Evolutionary conservation across 2,329 filamentous ascomycete species (phyloP), one percentile per base, ranked within the genome.

Genomic region (Pyricularia sp.): DNA sequence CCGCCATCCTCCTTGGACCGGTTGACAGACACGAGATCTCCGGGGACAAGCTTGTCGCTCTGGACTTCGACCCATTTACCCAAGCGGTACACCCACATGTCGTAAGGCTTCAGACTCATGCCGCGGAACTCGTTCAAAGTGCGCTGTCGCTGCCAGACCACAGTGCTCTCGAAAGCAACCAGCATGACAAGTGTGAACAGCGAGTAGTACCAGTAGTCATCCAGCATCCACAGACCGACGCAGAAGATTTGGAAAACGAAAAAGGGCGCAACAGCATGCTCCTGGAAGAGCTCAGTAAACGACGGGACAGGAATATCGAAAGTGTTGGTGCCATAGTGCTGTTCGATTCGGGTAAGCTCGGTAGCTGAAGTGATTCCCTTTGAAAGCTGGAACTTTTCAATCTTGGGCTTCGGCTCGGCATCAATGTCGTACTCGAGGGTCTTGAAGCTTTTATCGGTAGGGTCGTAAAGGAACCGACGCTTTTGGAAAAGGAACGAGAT

Each of bases 141-240:
- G 73, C 94, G 88, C 85, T 99, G 95, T 71, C 95, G 90, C 82
- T 99, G 95, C 96, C 95, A 99, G 20, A 99, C 96, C 55, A 99
- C 96, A 2, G 95, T 99, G 79, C 94, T 97, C 83, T 99, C 95
- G 74, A 99, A 99, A 70, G 88, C 90, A 73, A 99, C 93, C 69
- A 99, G 88, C 96, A 99, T 99, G 82, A 98, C 94, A 26, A 99
- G 89, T 0, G 96, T 99, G 80, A 99, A 99, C 25, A 99, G 87
- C 71, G 95, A 98, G 82, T 99, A 99, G 84, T 99, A 99, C 95
- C 96, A 99, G 82, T 98, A 99, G 81, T 99, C 96, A 77, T 99
- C 95, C 77, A 99, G 83, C 89, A 98, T 92, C 95, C 95, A 99
- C 71, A 99, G 83, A 20, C 95, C 96, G 70, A 99, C 95, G 75